Evolutionary conservation across 768 basidiomycete species (phyloP).

Genomic region (Trametes gibbosa): DNA sequence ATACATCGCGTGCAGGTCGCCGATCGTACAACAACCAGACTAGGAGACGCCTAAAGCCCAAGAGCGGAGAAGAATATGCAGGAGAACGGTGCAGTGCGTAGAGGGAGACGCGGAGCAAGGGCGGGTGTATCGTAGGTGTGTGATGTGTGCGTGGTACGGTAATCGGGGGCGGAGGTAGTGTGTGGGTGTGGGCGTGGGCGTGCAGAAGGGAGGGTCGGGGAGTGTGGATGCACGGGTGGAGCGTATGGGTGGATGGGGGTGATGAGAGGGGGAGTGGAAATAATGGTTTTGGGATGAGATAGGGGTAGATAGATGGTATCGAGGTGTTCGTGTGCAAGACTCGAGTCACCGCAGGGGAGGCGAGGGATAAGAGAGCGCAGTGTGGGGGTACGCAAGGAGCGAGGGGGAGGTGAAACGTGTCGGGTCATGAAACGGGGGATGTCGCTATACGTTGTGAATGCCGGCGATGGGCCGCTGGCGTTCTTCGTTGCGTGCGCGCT

Average conservation of each 20-base stretch:
- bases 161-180: not conserved
- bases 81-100: no score
- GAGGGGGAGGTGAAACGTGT: not conserved
- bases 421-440: not conserved
- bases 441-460: slow-evolving; percentile 10
- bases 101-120: no score
- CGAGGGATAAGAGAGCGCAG: no score
- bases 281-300: no score
- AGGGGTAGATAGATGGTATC: no score
- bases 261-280: no score
- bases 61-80: not conserved
- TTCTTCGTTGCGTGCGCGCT: slow-evolving; percentile 16
- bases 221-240: no score
- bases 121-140: no score
- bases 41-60: not conserved
- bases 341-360: no score
- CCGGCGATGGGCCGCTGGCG: slow-evolving; percentile 19
- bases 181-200: not conserved
- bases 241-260: no score
- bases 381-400: not conserved
- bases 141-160: not conserved
- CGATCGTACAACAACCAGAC: not conserved
- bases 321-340: no score
- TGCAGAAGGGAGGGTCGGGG: no score
- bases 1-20: not conserved